A percentile compares a stretch with the other conserved stretches of the same genome.
phyloP scores from a whole-genome alignment of 2,329 filamentous ascomycete genomes.

The Diaporthe longicolla region DNA sequence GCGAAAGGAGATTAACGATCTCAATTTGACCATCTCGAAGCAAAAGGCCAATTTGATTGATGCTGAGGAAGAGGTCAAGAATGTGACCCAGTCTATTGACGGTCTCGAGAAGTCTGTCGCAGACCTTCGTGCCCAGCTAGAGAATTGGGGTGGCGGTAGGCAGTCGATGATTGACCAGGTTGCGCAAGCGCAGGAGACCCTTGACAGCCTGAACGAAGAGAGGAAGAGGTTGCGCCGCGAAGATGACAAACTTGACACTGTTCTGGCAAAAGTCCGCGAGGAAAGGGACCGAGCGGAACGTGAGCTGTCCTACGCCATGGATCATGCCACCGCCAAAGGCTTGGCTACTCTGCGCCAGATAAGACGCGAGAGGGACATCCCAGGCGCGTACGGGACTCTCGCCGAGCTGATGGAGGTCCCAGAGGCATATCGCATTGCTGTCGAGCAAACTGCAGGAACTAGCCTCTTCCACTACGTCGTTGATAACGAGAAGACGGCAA shows the following conservation, averaged over 20 bases:
- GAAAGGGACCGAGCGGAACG: constrained; percentile 85
- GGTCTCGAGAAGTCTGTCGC: constrained; percentile 81
- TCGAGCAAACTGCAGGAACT: constrained; percentile 92
- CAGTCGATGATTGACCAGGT: constrained; percentile 80
- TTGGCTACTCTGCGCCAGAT: constrained; percentile 88
- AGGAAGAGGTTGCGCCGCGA: constrained; percentile 90
- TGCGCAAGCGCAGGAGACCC: constrained; percentile 81
- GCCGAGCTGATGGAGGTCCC: constrained; percentile 92
- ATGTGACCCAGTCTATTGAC: constrained; percentile 79
- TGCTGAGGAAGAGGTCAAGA: constrained; percentile 84
- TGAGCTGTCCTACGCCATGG: constrained; percentile 86
- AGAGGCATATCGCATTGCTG: constrained; percentile 87
- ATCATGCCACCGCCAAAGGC: constrained; percentile 87
- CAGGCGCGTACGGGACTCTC: constrained; percentile 91
- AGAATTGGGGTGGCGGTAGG: constrained; percentile 83
- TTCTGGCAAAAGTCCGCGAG: constrained; percentile 80
- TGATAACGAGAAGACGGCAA: constrained; percentile 90
- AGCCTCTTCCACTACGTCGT: constrained; percentile 97
- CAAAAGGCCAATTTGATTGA: constrained; percentile 89
- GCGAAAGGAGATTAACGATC: constrained; percentile 83
- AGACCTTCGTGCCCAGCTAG: constrained; percentile 78
- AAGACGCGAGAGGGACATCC: constrained; percentile 82
- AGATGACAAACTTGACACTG: constrained; percentile 86
- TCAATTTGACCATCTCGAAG: constrained; percentile 80
- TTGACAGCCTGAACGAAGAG: constrained; percentile 87